Evolutionary conservation across 768 basidiomycete species (phyloP).

Genomic region (Panaeolus cyanescens): DNA sequence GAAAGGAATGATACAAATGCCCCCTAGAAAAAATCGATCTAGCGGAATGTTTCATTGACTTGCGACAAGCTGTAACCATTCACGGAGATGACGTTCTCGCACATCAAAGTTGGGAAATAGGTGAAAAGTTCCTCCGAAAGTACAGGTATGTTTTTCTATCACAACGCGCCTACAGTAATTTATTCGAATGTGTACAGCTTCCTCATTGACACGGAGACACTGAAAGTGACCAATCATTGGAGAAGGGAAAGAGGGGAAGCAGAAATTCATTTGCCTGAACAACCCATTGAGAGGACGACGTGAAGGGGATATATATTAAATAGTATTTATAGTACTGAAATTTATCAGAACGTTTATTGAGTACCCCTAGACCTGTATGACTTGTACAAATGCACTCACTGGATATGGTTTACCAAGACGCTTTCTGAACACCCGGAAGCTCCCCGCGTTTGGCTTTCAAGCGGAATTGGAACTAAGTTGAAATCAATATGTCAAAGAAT

Average conservation of each 20-base stretch:
- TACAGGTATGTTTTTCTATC: conserved; percentile 60
- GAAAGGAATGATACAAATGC: not conserved
- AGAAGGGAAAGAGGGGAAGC: conserved; percentile 78
- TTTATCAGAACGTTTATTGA: not conserved
- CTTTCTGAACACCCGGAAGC: conserved; percentile 86
- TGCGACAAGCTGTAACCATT: conserved; percentile 66
- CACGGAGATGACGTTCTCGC: conserved; percentile 93
- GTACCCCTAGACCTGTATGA: not conserved
- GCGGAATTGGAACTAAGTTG: conserved; percentile 82
- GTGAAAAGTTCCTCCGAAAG: conserved; percentile 79
- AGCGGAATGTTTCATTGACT: conserved; percentile 77
- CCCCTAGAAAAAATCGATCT: conserved; percentile 72
- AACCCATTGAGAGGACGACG: not conserved
- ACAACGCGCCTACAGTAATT: not conserved
- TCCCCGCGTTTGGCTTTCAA: conserved; percentile 81
- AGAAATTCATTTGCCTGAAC: conserved; percentile 45
- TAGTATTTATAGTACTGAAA: conserved; percentile 4
- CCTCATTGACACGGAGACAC: conserved; percentile 72
- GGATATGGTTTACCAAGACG: conserved; percentile 75
- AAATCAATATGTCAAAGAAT: not conserved
- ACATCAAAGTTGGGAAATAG: conserved; percentile 88
- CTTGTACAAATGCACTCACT: not conserved
- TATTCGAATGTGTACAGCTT: conserved; percentile 48
- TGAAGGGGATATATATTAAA: conserved; percentile 7
- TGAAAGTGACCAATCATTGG: conserved; percentile 85